Conservation (phyloP, 768 basidiomycete genomes). For the Mrakia blollopis region DNA sequence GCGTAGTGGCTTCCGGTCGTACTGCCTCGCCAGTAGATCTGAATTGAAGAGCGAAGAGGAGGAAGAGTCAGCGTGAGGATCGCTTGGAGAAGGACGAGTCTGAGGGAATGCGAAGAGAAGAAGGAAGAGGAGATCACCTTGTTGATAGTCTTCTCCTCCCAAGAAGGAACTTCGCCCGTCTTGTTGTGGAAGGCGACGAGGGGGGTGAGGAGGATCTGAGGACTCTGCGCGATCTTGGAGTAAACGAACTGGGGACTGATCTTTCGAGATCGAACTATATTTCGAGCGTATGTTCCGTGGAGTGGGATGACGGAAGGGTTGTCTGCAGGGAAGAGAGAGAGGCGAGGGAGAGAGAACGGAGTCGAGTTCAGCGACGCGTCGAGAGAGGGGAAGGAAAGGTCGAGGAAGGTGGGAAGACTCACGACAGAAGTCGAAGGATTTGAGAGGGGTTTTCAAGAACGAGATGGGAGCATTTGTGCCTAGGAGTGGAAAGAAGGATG, state of each 20-base stretch:
- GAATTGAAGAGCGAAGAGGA: too few relatives aligned
- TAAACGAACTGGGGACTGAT: not conserved
- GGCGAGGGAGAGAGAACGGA: not conserved
- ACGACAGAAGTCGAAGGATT: slow-evolving; percentile 25
- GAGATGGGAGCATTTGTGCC: not conserved
- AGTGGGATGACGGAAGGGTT: slow-evolving; percentile 1
- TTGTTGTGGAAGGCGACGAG: not conserved
- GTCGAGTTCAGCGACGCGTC: not conserved
- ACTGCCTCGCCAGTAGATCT: slow-evolving; percentile 27
- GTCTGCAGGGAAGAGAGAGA: not conserved
- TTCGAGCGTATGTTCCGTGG: not conserved
- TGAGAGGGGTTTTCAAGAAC: not conserved
- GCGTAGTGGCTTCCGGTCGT: slow-evolving; percentile 12
- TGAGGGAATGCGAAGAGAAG: too few relatives aligned
- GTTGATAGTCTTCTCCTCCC: not conserved
- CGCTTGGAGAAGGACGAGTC: too few relatives aligned
- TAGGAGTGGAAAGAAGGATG: too few relatives aligned
- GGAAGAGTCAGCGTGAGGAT: not conserved
- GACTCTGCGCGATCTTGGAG: not conserved
- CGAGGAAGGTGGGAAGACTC: not conserved
- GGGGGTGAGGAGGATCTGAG: not conserved
- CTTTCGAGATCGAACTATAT: not conserved
- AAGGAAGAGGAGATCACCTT: not conserved
- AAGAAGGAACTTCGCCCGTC: not conserved
- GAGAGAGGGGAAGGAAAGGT: not conserved